These are phyloP conservation scores for Penicillium daleae DNA, from an alignment of 495 filamentous ascomycete species.

Conservation along the genomic window DNA sequence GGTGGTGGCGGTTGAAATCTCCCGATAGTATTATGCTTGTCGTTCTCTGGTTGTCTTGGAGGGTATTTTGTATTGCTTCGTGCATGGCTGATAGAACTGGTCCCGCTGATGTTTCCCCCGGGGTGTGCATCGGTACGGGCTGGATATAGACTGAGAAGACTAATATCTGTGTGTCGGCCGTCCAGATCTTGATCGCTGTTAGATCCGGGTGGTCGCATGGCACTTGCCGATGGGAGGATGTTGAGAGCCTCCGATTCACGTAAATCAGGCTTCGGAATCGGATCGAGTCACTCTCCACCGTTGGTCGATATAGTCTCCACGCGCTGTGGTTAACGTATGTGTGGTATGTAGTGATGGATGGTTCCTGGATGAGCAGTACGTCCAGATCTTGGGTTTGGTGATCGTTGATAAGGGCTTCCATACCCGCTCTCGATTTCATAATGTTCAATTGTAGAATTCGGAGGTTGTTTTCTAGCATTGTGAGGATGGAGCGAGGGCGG, in stretches of 20 bases:
- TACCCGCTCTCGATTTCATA: neutral
- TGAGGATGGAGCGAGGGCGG: neutral
- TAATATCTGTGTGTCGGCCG: neutral
- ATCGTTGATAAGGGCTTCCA: neutral
- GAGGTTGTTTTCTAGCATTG: neutral
- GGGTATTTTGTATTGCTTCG: neutral
- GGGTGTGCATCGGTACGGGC: neutral
- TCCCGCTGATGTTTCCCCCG: neutral
- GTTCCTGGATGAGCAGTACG: neutral
- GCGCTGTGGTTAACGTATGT: neutral
- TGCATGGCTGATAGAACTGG: neutral
- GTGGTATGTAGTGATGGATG: neutral
- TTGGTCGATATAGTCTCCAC: neutral
- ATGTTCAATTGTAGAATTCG: neutral
- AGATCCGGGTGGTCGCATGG: neutral
- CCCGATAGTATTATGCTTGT: conserved; percentile 16
- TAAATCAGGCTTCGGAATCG: neutral
- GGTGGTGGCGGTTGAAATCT: conserved; percentile 34
- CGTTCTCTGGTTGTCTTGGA: neutral
- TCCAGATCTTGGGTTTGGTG: neutral
- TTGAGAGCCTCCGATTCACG: neutral
- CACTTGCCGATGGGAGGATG: neutral
- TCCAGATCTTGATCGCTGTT: neutral
- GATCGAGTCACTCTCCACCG: neutral
- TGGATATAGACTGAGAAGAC: neutral